These are phyloP conservation scores for Globisporangium takayamanum DNA, from an alignment of 352 stramenopile genomes.

Conservation along the genomic window DNA sequence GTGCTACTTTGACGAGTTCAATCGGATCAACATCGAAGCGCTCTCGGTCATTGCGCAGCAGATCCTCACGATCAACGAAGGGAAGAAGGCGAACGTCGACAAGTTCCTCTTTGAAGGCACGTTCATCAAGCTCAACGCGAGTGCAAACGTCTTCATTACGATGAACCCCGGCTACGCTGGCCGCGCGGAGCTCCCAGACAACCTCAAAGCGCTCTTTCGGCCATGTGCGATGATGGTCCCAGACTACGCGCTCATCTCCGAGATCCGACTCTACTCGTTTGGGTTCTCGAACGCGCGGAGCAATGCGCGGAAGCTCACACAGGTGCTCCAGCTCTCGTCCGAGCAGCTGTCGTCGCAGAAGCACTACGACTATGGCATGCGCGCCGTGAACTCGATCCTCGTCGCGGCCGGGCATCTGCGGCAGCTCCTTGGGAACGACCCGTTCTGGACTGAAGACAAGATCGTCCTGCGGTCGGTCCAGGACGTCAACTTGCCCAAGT, in stretches of 20 bases:
- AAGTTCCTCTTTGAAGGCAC: conserved; percentile 94
- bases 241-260: conserved; percentile 91
- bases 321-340: conserved; percentile 90
- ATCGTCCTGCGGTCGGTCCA: conserved; percentile 90
- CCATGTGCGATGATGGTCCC: conserved; percentile 95
- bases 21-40: conserved; percentile 94
- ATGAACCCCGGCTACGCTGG: conserved; percentile 96
- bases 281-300: conserved; percentile 87
- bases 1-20: conserved; percentile 95
- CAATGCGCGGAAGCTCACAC: conserved; percentile 91
- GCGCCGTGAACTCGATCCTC: conserved; percentile 93
- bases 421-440: conserved; percentile 85
- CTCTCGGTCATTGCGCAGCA: conserved; percentile 93
- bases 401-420: conserved; percentile 89
- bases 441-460: conserved; percentile 88
- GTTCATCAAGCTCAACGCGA: conserved; percentile 90
- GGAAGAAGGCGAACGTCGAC: conserved; percentile 84
- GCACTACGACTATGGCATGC: conserved; percentile 96
- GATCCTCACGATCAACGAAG: conserved; percentile 91
- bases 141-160: conserved; percentile 92
- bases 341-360: conserved; percentile 93
- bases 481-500: conserved; percentile 94
- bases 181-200: conserved; percentile 91
- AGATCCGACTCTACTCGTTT: conserved; percentile 93
- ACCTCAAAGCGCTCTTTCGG: conserved; percentile 92